Percentiles rank a stretch among this genome's conserved stretches.
These are phyloP conservation scores for Castanea sativa DNA, from an alignment of 306 rosid species.

Conservation along the genomic window DNA sequence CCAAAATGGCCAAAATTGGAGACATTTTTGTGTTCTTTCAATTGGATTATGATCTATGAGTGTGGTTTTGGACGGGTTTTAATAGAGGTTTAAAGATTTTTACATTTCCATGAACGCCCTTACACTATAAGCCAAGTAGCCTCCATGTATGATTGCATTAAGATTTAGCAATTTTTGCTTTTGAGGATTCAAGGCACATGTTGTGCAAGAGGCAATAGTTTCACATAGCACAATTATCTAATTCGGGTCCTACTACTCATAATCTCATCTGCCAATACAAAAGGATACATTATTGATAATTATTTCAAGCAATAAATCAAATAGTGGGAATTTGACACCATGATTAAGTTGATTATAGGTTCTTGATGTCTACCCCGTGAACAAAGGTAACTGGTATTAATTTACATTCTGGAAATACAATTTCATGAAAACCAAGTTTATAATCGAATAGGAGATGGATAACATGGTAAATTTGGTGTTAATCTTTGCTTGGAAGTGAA, in stretches of 20 bases:
- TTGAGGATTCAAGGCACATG: conserved; percentile 34
- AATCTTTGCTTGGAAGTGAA: conserved; percentile 50
- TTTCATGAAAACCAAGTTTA: neutral
- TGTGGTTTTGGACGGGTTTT: conserved; percentile 31
- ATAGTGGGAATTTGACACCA: neutral
- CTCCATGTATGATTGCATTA: conserved; percentile 33
- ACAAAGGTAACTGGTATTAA: neutral
- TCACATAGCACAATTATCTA: conserved; percentile 17
- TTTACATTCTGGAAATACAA: neutral
- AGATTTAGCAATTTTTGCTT: conserved; percentile 19
- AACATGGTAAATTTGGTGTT: neutral
- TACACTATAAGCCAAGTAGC: neutral
- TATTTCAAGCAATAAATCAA: neutral
- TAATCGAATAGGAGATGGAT: neutral
- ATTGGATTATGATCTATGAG: neutral
- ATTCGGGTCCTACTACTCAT: conserved; percentile 27
- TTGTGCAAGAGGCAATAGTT: conserved; percentile 16
- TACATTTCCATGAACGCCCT: neutral
- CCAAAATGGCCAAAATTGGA: conserved; percentile 22
- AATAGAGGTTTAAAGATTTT: conserved; percentile 33
- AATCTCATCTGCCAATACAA: conserved; percentile 21
- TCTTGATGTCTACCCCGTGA: neutral
- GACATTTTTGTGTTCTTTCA: conserved; percentile 34
- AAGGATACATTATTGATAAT: neutral
- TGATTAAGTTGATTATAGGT: conserved; percentile 27